These are phyloP conservation scores for Eutypella sp. DNA, from an alignment of 2,329 filamentous ascomycete species.

Conservation along the genomic window DNA sequence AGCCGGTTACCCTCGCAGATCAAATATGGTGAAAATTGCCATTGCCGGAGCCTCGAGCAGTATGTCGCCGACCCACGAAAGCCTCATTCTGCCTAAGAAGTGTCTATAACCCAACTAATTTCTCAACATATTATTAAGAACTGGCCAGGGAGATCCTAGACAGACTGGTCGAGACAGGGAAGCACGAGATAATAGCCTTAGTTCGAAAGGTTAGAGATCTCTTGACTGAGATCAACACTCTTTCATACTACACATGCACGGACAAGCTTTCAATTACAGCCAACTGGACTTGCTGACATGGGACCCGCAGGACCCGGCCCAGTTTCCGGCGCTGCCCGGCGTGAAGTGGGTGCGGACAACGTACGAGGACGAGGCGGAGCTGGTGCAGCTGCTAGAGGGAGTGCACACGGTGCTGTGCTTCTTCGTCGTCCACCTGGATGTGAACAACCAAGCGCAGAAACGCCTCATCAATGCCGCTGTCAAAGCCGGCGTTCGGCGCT, in stretches of 20 bases:
- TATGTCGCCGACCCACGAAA: constrained; percentile 3
- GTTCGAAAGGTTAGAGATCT: constrained; percentile 8
- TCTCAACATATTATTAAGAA: constrained; percentile 3
- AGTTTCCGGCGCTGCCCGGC: constrained; percentile 8
- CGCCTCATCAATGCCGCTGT: constrained; percentile 22
- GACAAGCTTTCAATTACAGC: neutral
- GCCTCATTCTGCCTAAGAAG: neutral
- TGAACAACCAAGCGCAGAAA: constrained; percentile 13
- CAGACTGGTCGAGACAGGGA: constrained; percentile 6
- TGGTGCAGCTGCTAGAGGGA: constrained; percentile 15
- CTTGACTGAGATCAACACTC: neutral
- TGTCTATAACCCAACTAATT: neutral
- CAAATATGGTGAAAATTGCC: constrained; percentile 15
- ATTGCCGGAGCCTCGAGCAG: constrained; percentile 9
- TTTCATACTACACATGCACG: too few species aligned
- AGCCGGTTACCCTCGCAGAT: too few species aligned
- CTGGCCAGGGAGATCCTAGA: constrained; percentile 13
- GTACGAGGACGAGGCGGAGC: constrained; percentile 13
- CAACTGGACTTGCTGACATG: neutral
- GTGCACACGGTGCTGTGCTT: constrained; percentile 21
- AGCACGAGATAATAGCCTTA: constrained; percentile 11
- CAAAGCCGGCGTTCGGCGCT: constrained; percentile 16
- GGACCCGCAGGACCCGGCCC: constrained; percentile 9
- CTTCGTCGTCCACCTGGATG: constrained; percentile 16
- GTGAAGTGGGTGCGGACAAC: constrained; percentile 9